These are phyloP conservation scores for Polysphondylium violaceum DNA, from an alignment of 78 protist species.

Conservation along the genomic window DNA sequence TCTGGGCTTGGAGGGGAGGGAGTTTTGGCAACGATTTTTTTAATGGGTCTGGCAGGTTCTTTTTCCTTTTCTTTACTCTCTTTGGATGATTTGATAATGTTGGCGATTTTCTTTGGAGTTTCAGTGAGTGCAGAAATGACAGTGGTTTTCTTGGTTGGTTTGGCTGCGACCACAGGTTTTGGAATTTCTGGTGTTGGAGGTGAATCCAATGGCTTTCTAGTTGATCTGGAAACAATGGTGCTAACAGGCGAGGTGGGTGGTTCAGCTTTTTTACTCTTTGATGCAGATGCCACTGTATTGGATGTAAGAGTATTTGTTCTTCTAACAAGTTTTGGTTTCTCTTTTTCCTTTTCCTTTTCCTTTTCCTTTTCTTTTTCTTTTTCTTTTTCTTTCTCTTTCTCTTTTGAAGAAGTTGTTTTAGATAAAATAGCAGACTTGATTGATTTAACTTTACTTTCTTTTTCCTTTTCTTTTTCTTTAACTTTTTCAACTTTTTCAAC, in stretches of 20 bases:
- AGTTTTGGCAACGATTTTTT: neutral
- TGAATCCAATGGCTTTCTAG: neutral
- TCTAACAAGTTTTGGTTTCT: neutral
- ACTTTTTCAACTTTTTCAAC: neutral
- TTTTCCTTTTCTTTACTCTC: neutral
- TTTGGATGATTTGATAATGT: conserved; percentile 1
- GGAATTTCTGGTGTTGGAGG: neutral
- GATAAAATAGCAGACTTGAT: too few relatives aligned
- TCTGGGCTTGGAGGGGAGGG: neutral
- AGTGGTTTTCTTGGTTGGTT: neutral
- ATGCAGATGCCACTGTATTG: too few relatives aligned
- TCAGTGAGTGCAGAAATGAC: neutral
- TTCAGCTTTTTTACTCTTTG: neutral
- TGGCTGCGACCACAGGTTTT: neutral
- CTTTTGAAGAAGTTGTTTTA: too few relatives aligned
- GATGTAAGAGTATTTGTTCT: neutral
- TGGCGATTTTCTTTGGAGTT: conserved; percentile 16
- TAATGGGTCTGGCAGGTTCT: neutral
- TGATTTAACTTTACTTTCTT: neutral
- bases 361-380: neutral
- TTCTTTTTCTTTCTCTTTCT: conserved; percentile 7
- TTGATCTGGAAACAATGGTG: neutral
- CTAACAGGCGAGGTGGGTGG: neutral
- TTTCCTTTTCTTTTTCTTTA: neutral
- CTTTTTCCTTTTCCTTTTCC: conserved; percentile 7